A percentile compares a stretch with the other conserved stretches of the same genome.
phyloP scores from a whole-genome alignment of 257 asterid species.

The Solanum medicagineum region DNA sequence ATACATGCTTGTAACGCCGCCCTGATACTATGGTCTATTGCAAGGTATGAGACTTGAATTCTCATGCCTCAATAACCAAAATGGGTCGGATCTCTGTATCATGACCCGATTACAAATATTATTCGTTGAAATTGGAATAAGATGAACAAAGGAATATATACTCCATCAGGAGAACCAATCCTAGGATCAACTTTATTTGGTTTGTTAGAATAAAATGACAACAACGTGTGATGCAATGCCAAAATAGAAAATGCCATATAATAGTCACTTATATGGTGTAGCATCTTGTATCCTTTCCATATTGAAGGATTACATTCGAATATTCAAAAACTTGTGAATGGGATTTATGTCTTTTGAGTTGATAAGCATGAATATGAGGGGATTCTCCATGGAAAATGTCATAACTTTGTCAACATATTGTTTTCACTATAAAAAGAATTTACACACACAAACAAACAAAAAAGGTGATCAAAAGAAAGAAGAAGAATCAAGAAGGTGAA shows the following conservation, averaged over 20 bases:
- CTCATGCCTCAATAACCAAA: neutral
- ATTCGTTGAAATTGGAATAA: neutral
- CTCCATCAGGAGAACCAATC: neutral
- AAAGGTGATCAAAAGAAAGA: neutral
- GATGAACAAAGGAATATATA: neutral
- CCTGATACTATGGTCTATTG: no score
- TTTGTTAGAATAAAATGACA: neutral
- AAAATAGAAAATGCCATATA: neutral
- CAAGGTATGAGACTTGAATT: neutral
- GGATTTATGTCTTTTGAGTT: conserved; percentile 1
- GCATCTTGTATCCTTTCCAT: neutral
- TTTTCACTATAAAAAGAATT: neutral
- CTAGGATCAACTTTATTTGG: neutral
- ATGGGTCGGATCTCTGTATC: neutral
- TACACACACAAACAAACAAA: neutral
- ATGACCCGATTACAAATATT: neutral
- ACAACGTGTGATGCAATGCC: neutral
- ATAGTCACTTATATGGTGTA: neutral
- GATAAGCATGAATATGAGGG: neutral
- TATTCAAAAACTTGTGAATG: neutral
- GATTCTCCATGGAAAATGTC: neutral
- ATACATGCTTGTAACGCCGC: no score
- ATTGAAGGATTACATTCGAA: neutral
- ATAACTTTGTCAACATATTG: neutral
- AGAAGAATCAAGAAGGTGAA: neutral